A percentile compares a stretch with the other conserved stretches of the same genome.
These are phyloP conservation scores for Globisporangium ultimum DNA, from an alignment of 352 stramenopile genomes.

Conservation along the genomic window DNA sequence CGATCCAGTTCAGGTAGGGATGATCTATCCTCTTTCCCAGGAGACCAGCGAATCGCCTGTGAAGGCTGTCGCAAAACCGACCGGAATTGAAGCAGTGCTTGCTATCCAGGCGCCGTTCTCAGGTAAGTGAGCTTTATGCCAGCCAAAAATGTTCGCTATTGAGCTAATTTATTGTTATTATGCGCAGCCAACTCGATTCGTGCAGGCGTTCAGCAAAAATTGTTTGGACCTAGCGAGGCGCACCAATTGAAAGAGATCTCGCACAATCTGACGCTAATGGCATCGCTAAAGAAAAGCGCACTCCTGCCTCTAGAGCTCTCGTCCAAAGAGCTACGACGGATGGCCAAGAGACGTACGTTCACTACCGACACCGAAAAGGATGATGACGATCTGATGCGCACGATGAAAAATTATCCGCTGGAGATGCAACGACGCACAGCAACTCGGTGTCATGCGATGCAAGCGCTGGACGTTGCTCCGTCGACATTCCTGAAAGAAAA, in stretches of 20 bases:
- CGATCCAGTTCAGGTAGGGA: not conserved
- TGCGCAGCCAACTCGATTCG: constrained; percentile 29
- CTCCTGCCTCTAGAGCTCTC: constrained; percentile 29
- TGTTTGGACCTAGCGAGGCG: constrained; percentile 44
- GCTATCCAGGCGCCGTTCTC: constrained; percentile 32
- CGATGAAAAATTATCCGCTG: constrained; percentile 34
- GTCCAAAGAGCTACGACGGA: constrained; percentile 19
- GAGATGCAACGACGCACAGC: constrained; percentile 34
- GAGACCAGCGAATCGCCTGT: not conserved
- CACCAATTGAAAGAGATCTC: constrained; percentile 29
- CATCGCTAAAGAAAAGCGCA: constrained; percentile 21
- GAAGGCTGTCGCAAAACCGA: not conserved
- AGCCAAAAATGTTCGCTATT: too few species aligned
- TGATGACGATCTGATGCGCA: constrained; percentile 13
- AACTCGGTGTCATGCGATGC: constrained; percentile 10
- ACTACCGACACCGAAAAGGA: not conserved
- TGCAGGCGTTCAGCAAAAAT: constrained; percentile 27
- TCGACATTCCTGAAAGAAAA: constrained; percentile 42
- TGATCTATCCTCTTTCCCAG: not conserved
- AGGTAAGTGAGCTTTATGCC: constrained; percentile 7
- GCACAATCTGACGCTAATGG: constrained; percentile 19
- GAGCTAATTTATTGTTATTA: not conserved
- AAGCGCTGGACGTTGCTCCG: constrained; percentile 30
- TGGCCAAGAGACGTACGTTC: constrained; percentile 7
- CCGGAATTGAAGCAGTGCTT: constrained; percentile 7